Conservation (phyloP, 768 basidiomycete species). For the Coprinopsis marcescibilis region DNA sequence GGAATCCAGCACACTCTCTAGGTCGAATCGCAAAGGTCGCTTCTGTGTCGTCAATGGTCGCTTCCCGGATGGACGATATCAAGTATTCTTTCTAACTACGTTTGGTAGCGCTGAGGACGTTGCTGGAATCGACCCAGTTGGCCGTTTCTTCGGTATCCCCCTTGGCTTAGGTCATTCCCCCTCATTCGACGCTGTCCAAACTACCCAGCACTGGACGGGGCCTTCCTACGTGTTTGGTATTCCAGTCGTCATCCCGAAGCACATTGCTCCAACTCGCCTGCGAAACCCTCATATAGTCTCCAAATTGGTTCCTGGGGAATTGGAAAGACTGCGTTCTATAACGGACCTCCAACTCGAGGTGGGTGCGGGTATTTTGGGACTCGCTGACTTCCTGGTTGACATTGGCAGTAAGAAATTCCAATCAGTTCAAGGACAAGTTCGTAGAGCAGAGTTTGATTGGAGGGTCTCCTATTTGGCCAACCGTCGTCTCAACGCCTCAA, state of each 20-base stretch:
- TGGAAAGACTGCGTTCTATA: slow-evolving; percentile 20
- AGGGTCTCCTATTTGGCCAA: no score
- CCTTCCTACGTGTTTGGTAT: slow-evolving; percentile 13
- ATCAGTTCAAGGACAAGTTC: background rate
- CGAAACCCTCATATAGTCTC: no score
- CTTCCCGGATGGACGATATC: slow-evolving; percentile 21
- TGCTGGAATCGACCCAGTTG: slow-evolving; percentile 17
- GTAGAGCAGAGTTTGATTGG: background rate
- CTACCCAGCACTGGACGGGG: slow-evolving; percentile 4
- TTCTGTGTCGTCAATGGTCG: slow-evolving; percentile 32
- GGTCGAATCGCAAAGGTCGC: slow-evolving; percentile 15
- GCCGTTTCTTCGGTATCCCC: slow-evolving; percentile 30
- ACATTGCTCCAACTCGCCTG: no score
- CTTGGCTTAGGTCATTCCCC: slow-evolving; percentile 14
- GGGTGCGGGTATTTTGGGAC: background rate
- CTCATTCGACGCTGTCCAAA: background rate
- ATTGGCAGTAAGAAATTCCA: background rate
- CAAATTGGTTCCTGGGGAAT: slow-evolving; percentile 19
- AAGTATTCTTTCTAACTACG: slow-evolving; percentile 33
- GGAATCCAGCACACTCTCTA: slow-evolving; percentile 13
- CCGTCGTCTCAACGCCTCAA: no score
- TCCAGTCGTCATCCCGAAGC: background rate
- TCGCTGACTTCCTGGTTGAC: background rate
- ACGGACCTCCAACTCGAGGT: slow-evolving; percentile 7
- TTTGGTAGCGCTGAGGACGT: slow-evolving; percentile 23